Percentiles rank a stretch among this genome's conserved stretches.
Evolutionary conservation across 2,329 filamentous ascomycete species (phyloP).

Genomic region (Ascomycota sp.): DNA sequence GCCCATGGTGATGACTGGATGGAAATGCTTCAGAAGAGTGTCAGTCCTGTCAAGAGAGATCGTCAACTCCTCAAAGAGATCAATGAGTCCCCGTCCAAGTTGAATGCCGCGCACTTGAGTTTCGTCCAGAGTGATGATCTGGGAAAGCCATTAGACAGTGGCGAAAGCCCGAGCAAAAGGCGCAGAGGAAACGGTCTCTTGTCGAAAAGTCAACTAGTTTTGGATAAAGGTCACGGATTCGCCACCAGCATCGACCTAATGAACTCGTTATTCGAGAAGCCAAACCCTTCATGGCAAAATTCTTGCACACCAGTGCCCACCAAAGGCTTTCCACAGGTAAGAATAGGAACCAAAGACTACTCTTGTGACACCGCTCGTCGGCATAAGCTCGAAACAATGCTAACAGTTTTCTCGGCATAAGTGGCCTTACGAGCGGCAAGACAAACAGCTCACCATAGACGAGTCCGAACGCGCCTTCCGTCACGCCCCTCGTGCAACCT

Average conservation of each 20-base stretch:
- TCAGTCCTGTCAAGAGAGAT: slow-evolving; percentile 85
- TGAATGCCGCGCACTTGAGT: slow-evolving; percentile 7
- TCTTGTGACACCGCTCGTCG: not conserved
- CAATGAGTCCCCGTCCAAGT: slow-evolving; percentile 29
- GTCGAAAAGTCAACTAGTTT: slow-evolving; percentile 12
- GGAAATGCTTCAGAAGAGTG: slow-evolving; percentile 79
- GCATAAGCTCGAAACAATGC: not conserved
- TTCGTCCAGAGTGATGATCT: slow-evolving; percentile 29
- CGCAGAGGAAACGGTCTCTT: slow-evolving; percentile 10
- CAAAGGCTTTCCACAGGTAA: slow-evolving; percentile 65
- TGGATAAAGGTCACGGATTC: slow-evolving; percentile 43
- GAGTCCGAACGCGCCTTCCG: slow-evolving; percentile 48
- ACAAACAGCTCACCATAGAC: slow-evolving; percentile 47
- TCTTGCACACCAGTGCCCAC: slow-evolving; percentile 28
- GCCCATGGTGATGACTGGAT: slow-evolving; percentile 72
- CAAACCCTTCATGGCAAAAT: slow-evolving; percentile 35
- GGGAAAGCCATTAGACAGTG: slow-evolving; percentile 15
- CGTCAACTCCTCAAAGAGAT: slow-evolving; percentile 46
- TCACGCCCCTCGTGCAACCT: slow-evolving; percentile 55
- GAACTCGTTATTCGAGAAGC: slow-evolving; percentile 75
- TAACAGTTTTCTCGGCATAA: slow-evolving; percentile 17
- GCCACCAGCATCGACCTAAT: slow-evolving; percentile 85
- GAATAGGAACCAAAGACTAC: slow-evolving; percentile 8
- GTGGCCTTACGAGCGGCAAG: slow-evolving; percentile 73
- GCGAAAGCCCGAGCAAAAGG: slow-evolving; percentile 10